phyloP scores from a whole-genome alignment of 2,329 filamentous ascomycete species.

The Cadophora gregata region DNA sequence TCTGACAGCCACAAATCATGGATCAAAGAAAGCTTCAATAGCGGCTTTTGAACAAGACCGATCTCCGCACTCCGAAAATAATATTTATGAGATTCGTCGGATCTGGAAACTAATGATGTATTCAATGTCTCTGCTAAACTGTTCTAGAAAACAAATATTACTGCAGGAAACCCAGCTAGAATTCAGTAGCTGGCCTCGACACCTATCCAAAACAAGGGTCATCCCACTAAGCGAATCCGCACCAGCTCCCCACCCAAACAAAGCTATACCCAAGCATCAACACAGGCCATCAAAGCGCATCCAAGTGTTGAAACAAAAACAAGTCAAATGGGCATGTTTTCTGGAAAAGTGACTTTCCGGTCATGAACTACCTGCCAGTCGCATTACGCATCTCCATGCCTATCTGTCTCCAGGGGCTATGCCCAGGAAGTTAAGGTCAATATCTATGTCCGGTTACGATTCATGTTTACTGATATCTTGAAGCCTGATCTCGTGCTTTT shows the following conservation, averaged over 20 bases:
- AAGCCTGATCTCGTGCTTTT: background rate
- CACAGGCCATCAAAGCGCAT: slow-evolving; percentile 1
- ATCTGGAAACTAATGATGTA: too few species aligned
- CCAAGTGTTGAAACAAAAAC: background rate
- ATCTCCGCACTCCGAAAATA: too few species aligned
- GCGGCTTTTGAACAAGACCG: background rate
- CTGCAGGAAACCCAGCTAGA: background rate
- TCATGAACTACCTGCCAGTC: background rate
- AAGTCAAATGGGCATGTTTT: background rate
- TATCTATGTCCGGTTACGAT: background rate
- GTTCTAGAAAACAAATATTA: background rate
- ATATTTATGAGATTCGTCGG: too few species aligned
- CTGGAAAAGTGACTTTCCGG: background rate
- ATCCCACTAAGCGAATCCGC: slow-evolving; percentile 10
- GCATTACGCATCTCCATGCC: background rate
- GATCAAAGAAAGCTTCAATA: background rate
- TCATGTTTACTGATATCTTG: background rate
- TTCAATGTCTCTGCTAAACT: too few species aligned
- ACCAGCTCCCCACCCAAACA: slow-evolving; percentile 8
- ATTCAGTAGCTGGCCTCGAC: background rate
- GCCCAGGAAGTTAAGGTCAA: background rate
- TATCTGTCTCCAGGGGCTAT: slow-evolving; percentile 1
- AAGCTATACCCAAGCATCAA: slow-evolving; percentile 7
- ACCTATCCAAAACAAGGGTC: background rate
- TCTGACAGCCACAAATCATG: background rate